These are phyloP conservation scores for Bombardia bombarda DNA, from an alignment of 495 filamentous ascomycete genomes.

Conservation along the genomic window DNA sequence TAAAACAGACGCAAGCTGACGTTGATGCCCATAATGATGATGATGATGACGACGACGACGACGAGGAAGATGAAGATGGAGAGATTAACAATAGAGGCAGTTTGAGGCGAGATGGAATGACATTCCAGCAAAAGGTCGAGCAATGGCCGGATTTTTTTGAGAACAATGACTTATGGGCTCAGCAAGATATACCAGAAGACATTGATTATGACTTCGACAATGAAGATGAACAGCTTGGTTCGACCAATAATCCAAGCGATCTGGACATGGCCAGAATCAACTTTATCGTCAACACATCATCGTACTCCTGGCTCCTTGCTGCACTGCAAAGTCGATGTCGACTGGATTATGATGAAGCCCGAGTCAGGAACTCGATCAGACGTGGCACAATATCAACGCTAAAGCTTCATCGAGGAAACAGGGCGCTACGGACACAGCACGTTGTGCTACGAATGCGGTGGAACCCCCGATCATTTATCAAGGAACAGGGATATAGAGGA, in stretches of 20 bases:
- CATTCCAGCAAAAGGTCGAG: too few species aligned
- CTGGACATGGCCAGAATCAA: not conserved
- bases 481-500: constrained; percentile 1
- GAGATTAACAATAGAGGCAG: too few species aligned
- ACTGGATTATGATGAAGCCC: not conserved
- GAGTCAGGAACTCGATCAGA: not conserved
- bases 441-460: not conserved
- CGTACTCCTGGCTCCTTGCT: constrained; percentile 1
- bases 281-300: constrained; percentile 1
- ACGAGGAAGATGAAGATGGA: not conserved
- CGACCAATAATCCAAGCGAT: too few species aligned
- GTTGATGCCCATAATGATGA: not conserved
- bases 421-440: not conserved
- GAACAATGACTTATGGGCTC: too few species aligned
- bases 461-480: constrained; percentile 1
- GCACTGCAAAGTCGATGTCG: not conserved
- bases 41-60: not conserved
- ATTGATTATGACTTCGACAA: too few species aligned
- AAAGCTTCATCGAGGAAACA: constrained; percentile 1
- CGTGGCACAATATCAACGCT: not conserved
- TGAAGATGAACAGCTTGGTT: too few species aligned
- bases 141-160: too few species aligned
- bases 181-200: too few species aligned
- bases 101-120: too few species aligned
- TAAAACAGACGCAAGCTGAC: not conserved